Evolutionary conservation across 495 filamentous ascomycete genomes (phyloP), one percentile per base, ranked within the genome.

Genomic region (Daldinia grandis): DNA sequence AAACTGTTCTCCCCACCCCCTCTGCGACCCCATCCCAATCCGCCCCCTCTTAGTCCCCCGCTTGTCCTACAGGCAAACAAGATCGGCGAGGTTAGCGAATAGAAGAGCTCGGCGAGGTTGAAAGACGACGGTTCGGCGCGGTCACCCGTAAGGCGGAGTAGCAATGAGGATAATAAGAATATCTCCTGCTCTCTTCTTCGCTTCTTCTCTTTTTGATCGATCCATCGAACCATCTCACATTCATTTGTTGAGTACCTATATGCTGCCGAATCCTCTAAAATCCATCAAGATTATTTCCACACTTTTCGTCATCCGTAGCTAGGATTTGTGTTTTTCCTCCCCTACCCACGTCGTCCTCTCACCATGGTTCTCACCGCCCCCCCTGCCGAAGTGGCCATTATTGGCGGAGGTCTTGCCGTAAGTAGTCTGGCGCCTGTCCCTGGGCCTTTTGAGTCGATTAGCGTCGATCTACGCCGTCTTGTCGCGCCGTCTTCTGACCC

Each of bases 401-500:
- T 54, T 12, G 50, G 50, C 25, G 50, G 50, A 54, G 50, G 50
- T 19, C 50, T 54, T 28, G 50, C 50, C n/a, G 50, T 47, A 47
- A 47, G 42, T 47, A 47, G 42, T 12, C 17, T 47, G 42, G 42
- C 3, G 19, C 12, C 19, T 47, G 19, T 3, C 42, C 19, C 42
- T 47, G 9, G 19, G 42, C 5, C 8, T 47, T 24, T 47, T 6
- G 19, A 21, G 17, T 47, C 42, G 19, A 47, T 47, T 47, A 47
- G 42, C 42, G 42, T 47, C 42, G 42, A 47, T 47, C 17, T 2
- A 21, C 42, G 42, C 42, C 19, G 42, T 47, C 42, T 47, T 47
- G 17, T 12, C 9, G 9, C 19, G 10, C 42, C 19, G 1, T 47
- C 19, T 47, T 10, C 4, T 24, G 19, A 12, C 42, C 42, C 8